phyloP scores from a whole-genome alignment of 257 asterid genomes.

The Cruciata laevipes region DNA sequence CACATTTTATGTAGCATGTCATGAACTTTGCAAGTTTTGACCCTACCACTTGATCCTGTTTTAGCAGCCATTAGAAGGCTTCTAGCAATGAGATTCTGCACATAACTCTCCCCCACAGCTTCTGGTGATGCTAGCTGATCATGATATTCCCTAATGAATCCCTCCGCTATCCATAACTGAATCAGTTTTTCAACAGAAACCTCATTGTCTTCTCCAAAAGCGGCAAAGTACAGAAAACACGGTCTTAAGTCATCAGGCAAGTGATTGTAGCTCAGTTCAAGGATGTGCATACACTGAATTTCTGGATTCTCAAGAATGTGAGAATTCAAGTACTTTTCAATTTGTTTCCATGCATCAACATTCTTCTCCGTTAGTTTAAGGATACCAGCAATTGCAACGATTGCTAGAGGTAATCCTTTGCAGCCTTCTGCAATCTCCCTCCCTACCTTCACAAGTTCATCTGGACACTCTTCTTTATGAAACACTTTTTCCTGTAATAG shows the following conservation, averaged over 20 bases:
- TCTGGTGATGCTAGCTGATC: constrained; percentile 1
- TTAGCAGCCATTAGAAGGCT: no score
- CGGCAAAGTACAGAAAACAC: constrained; percentile 18
- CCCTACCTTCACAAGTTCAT: not conserved
- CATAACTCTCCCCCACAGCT: not conserved
- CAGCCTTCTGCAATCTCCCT: constrained; percentile 7
- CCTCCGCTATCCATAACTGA: constrained; percentile 17
- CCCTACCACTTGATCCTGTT: no score
- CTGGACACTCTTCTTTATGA: not conserved
- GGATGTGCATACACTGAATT: not conserved
- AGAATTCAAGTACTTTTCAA: constrained; percentile 2
- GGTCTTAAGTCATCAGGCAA: constrained; percentile 15
- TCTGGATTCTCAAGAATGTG: not conserved
- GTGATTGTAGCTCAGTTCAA: constrained; percentile 10
- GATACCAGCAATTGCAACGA: constrained; percentile 16
- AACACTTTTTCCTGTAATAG: constrained; percentile 8
- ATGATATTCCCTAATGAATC: constrained; percentile 1
- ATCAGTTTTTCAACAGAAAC: constrained; percentile 13
- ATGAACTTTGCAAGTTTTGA: constrained; percentile 13
- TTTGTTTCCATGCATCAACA: not conserved
- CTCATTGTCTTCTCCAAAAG: constrained; percentile 8
- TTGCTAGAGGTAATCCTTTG: constrained; percentile 14
- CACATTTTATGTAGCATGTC: constrained; percentile 17
- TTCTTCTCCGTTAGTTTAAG: not conserved
- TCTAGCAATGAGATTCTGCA: constrained; percentile 2